Base-by-base conservation (phyloP, 2,329 filamentous ascomycete species). In the Xylaria multiplex region DNA sequence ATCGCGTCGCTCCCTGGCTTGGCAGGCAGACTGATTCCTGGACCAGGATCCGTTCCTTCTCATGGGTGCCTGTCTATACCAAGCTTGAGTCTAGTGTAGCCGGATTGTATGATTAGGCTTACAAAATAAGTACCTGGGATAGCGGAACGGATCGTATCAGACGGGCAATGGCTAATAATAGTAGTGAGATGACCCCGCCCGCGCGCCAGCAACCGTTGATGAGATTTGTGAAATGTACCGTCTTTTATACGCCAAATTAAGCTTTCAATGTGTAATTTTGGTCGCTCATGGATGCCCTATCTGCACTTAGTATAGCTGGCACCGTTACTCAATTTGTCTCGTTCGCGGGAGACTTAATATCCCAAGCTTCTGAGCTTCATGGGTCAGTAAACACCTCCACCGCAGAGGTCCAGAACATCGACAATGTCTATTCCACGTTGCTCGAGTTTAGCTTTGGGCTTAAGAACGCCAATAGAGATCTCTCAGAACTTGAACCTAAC, bases 241-340 rank as follows among this genome's bases (percentile, higher is more conserved):
- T 54, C 27, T 27, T 27, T 27, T 27, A 27, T 30, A 16, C 14
- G 30, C 22, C 27, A 45, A 49, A 48, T 19, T 7, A 56, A 40
- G 14, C 30, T 61, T 30, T n/a, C 27, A 53, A 65, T 56, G 62
- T 61, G 50, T 14, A 57, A 54, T 27, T 53, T 13, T 27, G 45
- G 32, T 53, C 45, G 46, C 57, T 24, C 57, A 65, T 65, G 63
- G 63, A 65, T 35, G 58, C 63, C 40, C 40, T 65, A 37, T 62
- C 63, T 16, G 63, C 63, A 16, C 52, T 65, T 22, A 58, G 63
- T 24, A 62, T 65, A 57, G 63, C 63, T 42, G 63, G 57, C 14
- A 65, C 57, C 4, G 52, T 62, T 13, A 42, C 45, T 22, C 63
- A 65, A 57, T 65, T 65, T 19, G 57, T 61, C 22, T 57, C 57